Base-by-base conservation (phyloP, 164 flowering plant genomes). In the Piper betle region DNA sequence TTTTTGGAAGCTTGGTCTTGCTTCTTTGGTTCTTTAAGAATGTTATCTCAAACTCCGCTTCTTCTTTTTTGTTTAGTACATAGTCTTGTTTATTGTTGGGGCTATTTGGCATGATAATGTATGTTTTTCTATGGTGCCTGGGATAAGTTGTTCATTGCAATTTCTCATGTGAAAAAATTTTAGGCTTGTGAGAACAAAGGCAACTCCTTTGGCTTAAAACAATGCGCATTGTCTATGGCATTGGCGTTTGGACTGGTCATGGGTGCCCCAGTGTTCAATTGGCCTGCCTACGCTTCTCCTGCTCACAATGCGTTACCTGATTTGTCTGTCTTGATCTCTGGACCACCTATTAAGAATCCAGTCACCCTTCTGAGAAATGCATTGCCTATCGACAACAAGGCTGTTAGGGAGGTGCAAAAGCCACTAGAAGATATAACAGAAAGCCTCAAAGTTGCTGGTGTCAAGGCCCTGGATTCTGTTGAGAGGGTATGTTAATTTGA, bases 261-360 rank as follows among this genome's bases (percentile, higher is more conserved):
- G 1, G 85, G 86, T 50, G 60, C 62, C 13, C 91, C 93, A 13
- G 63, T 75, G 8, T 60, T 79, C 66, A 77, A 59, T 58, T 66
- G 62, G 68, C 55, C 77, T 53, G 71, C 71, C 37, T 55, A 64
- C 69, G 93, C 87, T 16, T 68, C 74, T 64, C 83, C 84, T 15
- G 73, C 74, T 39, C 68, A 52, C 60, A 84, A 87, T 19, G 85
- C 76, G 11, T 57, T 87, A 58, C 80, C 96, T 48, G 89, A 92
- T 66, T 54, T 92, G 17, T 74, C 94, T 5, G 96, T 92, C 37
- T 75, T 92, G 64, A 89, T 89, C 8, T 89, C 98, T 19, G 98
- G 98, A 42, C 98, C 96, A 0, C 98, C 98, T 39, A 92, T 92
- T 61, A 92, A 92, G 79, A 96, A 92, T 63, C 98, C 98, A 0